Base-by-base conservation (phyloP, 495 filamentous ascomycete species). In the Neurospora sp. region DNA sequence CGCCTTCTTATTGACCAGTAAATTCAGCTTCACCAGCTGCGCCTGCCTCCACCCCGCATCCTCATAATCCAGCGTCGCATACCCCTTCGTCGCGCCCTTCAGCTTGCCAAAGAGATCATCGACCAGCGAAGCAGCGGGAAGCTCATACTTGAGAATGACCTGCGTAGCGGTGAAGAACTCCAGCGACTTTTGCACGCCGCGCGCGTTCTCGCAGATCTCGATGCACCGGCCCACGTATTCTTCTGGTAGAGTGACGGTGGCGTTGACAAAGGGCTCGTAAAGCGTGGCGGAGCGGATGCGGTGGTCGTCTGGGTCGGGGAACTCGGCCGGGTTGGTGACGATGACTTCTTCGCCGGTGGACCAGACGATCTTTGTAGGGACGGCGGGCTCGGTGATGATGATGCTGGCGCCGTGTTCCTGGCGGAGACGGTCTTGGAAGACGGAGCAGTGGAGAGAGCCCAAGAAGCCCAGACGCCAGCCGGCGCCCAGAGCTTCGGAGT, bases 41-140 rank as follows among this genome's bases (percentile, higher is more conserved):
- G 91, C 92, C 72, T 87, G 83, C 14, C 91, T 89, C 88, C 92
- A 99, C 0, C 90, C 96, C 0, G 94, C 92, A 75, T 99, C 96
- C 81, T 99, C 96, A 81, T 98, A 98, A 80, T 98, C 94, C 16
- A 98, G 87, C 72, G 90, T 93, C 7, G 94, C 94, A 61, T 89
- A 89, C 4, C 87, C 87, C 75, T 87, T 88, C 18, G 94, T 97
- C 3, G 90, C 88, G 35, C 94, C 92, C 81, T 99, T 99, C 70
- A 99, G 84, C 81, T 96, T 97, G 35, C 96, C 96, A 80, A 99
- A 99, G 83, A 99, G 93, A 81, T 99, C 95, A 76, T 98, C 94
- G 1, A 98, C 96, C 9, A 99, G 84, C 68, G 96, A 92, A 3
- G 93, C 88, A 18, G 97, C 85, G 0, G 96, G 96, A 9, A 99